Percentiles rank a stretch among this genome's conserved stretches.
Conservation (phyloP, 2,329 filamentous ascomycete genomes). For the Lasiodiplodia sp. region DNA sequence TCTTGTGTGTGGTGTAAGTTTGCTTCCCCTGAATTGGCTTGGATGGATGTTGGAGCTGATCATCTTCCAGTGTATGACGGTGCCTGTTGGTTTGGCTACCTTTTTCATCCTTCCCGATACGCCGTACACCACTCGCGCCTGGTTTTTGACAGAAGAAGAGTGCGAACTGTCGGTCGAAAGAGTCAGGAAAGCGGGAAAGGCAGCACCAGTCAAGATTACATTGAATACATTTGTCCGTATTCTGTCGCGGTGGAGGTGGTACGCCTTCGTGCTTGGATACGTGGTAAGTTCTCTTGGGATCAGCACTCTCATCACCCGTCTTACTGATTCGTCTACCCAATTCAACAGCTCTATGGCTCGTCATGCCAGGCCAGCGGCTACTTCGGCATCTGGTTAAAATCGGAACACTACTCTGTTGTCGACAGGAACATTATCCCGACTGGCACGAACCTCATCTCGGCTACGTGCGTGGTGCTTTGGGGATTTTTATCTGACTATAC, state of each 20-base stretch:
- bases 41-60: constrained; percentile 37
- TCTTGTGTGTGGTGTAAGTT: constrained; percentile 41
- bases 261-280: constrained; percentile 5
- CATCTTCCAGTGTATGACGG: neutral
- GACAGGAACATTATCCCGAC: constrained; percentile 23
- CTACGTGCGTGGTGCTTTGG: constrained; percentile 1
- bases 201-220: constrained; percentile 16
- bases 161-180: constrained; percentile 11
- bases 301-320: accelerated
- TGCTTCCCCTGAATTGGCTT: neutral
- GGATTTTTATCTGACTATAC: constrained; percentile 12
- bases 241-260: constrained; percentile 15
- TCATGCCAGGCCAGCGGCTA: constrained; percentile 39
- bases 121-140: constrained; percentile 14
- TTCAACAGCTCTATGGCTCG: constrained; percentile 29
- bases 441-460: neutral
- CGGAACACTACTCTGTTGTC: constrained; percentile 16
- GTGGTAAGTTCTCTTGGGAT: neutral
- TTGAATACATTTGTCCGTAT: constrained; percentile 8
- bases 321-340: neutral
- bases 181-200: constrained; percentile 11
- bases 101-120: constrained; percentile 12
- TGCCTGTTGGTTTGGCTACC: constrained; percentile 1
- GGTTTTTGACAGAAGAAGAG: neutral
- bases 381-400: constrained; percentile 25